A percentile compares a stretch with the other conserved stretches of the same genome.
phyloP scores from a whole-genome alignment of 108 stramenopile species.

The Skeletonema grethae region DNA sequence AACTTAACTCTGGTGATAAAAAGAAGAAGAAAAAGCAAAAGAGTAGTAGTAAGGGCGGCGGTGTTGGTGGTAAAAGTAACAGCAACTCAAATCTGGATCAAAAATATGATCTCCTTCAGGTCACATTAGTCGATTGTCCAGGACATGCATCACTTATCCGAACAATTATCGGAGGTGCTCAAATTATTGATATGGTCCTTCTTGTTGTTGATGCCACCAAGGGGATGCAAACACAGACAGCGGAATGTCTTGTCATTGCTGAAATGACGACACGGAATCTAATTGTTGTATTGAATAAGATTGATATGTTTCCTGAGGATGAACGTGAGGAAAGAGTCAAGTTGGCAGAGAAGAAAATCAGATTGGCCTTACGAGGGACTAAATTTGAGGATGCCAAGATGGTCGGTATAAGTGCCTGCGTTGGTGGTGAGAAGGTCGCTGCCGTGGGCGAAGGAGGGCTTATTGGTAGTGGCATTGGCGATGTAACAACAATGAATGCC shows the following conservation, averaged over 20 bases:
- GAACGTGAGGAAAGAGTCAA: constrained; percentile 68
- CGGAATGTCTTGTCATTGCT: constrained; percentile 97
- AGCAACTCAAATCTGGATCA: constrained; percentile 18
- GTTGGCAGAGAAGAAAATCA: constrained; percentile 65
- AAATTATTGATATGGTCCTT: constrained; percentile 96
- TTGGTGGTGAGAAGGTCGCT: constrained; percentile 94
- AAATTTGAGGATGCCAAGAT: constrained; percentile 81
- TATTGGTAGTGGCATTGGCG: not conserved
- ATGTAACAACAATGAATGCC: not conserved
- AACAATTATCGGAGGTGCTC: constrained; percentile 97
- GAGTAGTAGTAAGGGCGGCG: not conserved
- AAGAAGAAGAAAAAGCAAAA: constrained; percentile 14
- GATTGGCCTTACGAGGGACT: constrained; percentile 58
- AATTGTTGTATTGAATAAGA: constrained; percentile 92
- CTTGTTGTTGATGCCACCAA: constrained; percentile 97
- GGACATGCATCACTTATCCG: constrained; percentile 98
- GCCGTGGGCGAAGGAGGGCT: constrained; percentile 48
- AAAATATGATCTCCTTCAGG: constrained; percentile 63
- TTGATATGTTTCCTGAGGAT: constrained; percentile 82
- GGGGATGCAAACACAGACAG: constrained; percentile 99
- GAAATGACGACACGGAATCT: constrained; percentile 91
- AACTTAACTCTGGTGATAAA: constrained; percentile 3
- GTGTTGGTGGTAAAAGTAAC: not conserved
- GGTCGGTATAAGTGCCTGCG: constrained; percentile 85
- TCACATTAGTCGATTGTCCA: constrained; percentile 97